A percentile compares a stretch with the other conserved stretches of the same genome.
Evolutionary conservation across 371 early-diverging fungal genomes (phyloP).

Genomic region (Funneliformis caledonium): DNA sequence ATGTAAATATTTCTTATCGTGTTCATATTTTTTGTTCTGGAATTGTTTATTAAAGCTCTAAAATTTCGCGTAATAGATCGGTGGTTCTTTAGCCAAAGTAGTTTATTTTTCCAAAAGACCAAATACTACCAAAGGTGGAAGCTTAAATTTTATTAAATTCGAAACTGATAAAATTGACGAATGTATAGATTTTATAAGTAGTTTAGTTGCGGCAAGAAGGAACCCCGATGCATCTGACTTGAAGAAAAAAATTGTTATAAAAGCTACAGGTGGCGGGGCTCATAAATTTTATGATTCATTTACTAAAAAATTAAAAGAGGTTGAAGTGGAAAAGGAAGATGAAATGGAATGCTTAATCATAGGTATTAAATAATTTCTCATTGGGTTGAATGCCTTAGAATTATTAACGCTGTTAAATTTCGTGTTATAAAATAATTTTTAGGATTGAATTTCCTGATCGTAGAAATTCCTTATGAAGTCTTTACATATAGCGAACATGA

Average conservation of each 20-base stretch:
- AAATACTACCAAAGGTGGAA: slow-evolving; percentile 71
- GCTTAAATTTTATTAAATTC: slow-evolving; percentile 92
- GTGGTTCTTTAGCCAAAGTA: slow-evolving; percentile 94
- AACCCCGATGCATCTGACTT: too few species aligned
- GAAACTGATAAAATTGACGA: slow-evolving; percentile 91
- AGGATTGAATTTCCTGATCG: slow-evolving; percentile 91
- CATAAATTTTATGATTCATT: slow-evolving; percentile 70
- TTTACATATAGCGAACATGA: slow-evolving; percentile 85
- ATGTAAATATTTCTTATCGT: slow-evolving; percentile 54
- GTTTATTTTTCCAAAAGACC: slow-evolving; percentile 79
- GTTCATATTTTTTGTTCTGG: background rate
- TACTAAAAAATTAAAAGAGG: slow-evolving; percentile 66
- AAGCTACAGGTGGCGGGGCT: slow-evolving; percentile 90
- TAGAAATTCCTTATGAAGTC: slow-evolving; percentile 94
- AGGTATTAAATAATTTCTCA: slow-evolving; percentile 51
- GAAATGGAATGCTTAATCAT: slow-evolving; percentile 87
- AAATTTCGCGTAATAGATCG: slow-evolving; percentile 61
- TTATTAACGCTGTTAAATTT: background rate
- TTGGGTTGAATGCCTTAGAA: background rate
- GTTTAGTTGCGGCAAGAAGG: slow-evolving; percentile 64
- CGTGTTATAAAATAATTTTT: background rate
- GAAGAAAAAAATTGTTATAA: slow-evolving; percentile 55
- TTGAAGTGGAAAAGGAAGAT: slow-evolving; percentile 77
- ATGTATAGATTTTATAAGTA: slow-evolving; percentile 83
- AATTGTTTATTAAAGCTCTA: background rate